A percentile compares a stretch with the other conserved stretches of the same genome.
Conservation (phyloP, 306 rosid species). For the Acacia acuminata region DNA sequence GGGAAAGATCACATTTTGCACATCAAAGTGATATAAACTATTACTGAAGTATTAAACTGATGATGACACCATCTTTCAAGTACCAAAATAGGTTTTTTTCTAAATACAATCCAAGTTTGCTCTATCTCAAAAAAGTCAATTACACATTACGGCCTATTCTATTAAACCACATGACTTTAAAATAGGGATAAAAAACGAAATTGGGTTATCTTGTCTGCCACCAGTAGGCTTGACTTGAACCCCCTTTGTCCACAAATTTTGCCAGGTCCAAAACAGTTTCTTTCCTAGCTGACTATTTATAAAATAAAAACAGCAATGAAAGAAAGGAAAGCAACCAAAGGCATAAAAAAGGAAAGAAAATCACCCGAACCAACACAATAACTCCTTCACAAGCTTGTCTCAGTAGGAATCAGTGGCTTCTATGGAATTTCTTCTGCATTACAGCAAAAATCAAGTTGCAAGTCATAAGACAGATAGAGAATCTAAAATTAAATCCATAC, state of each 20-base stretch:
- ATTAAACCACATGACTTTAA: background rate
- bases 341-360: background rate
- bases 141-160: background rate
- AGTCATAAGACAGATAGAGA: background rate
- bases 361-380: background rate
- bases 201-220: slow-evolving; percentile 67
- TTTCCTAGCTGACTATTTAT: slow-evolving; percentile 62
- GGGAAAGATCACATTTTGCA: background rate
- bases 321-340: background rate
- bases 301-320: background rate
- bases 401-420: slow-evolving; percentile 2
- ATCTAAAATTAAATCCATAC: background rate
- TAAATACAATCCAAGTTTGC: background rate
- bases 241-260: slow-evolving; percentile 82
- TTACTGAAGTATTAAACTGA: background rate
- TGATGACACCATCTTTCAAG: background rate
- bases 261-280: slow-evolving; percentile 84
- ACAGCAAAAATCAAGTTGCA: background rate
- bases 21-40: background rate
- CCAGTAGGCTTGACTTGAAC: slow-evolving; percentile 91
- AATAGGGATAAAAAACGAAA: background rate
- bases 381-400: background rate
- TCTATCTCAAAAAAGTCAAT: background rate
- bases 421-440: background rate
- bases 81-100: background rate